Percentiles rank a stretch among this genome's conserved stretches.
These are phyloP conservation scores for Populus euphratica DNA, from an alignment of 345 rosid genomes.

Conservation along the genomic window DNA sequence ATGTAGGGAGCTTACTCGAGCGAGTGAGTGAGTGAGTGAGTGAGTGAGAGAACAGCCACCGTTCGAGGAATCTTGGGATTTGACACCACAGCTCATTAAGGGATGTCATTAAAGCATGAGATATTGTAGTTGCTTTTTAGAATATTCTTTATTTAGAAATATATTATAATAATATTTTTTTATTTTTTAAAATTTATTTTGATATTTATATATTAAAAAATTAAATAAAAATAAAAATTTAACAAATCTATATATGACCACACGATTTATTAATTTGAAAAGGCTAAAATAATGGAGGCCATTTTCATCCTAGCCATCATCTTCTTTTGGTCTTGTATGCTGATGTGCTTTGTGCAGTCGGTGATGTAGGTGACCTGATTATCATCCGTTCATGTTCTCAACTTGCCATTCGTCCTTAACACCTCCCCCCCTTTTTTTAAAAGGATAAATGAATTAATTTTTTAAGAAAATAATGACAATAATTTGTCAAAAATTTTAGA, in stretches of 20 bases:
- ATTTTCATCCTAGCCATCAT: constrained; percentile 22
- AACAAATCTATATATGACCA: no score
- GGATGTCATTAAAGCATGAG: no score
- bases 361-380: constrained; percentile 12
- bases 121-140: no score
- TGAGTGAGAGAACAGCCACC: not conserved
- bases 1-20: not conserved
- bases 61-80: constrained; percentile 35
- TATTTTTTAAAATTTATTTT: no score
- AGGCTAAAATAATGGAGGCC: constrained; percentile 17
- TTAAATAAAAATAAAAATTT: no score
- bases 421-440: not conserved
- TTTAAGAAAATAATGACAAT: no score
- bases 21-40: not conserved
- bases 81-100: constrained; percentile 39
- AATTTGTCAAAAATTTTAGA: no score
- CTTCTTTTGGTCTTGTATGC: constrained; percentile 18
- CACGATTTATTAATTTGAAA: not conserved
- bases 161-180: no score
- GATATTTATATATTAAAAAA: no score
- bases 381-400: constrained; percentile 23
- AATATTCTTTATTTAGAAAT: no score
- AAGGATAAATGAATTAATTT: no score
- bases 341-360: constrained; percentile 41
- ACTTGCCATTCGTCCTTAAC: not conserved